Base-by-base conservation (phyloP, 139 green algal species). In the Zygnema cylindricum region DNA sequence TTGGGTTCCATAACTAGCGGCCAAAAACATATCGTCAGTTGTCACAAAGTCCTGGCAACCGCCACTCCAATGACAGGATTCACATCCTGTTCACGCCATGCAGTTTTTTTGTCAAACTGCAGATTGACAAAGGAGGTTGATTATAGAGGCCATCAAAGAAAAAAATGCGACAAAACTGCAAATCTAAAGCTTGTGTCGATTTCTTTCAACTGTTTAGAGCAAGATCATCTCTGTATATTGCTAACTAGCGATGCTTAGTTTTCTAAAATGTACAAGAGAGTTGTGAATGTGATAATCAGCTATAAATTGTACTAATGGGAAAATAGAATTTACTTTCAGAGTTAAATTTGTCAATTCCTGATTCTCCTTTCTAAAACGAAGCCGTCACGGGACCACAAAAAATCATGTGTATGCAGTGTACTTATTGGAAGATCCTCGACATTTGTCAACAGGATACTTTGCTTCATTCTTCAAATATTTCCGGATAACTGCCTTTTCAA, bases 401-500 rank as follows among this genome's bases (percentile, higher is more conserved):
- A 63, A 63, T 79, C 71, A 43, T 71, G 55, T 43, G 76, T 94
- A 93, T 11, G 55, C 88, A 0, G 90, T 95, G 82, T 96, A 96
- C 90, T 96, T 96, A 7, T 89, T 89, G 0, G 90, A 86, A 0
- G 38, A 86, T 2, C 94, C 94, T 1, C 63, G 43, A 84, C 93
- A 95, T 40, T 82, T 84, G 0, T 93, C 81, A 0, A 77, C 93
- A 1, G 94, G 94, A 81, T 96, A 96, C 90, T 96, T 96, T 1
- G 30, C 39, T 0, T 69, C 88, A 63, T 96, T 96, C 73, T 94
- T 93, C 11, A 49, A 1, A 16, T 96, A 69, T 63, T 97, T 92
- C 36, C 69, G 49, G 43, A 69, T 21, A 3, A 86, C 93, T 0
- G 94, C 95, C 1, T 55, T 36, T 0, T 76, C 92, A 49, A 97